Conservation (phyloP, 768 basidiomycete species). For the Serendipita sp. region DNA sequence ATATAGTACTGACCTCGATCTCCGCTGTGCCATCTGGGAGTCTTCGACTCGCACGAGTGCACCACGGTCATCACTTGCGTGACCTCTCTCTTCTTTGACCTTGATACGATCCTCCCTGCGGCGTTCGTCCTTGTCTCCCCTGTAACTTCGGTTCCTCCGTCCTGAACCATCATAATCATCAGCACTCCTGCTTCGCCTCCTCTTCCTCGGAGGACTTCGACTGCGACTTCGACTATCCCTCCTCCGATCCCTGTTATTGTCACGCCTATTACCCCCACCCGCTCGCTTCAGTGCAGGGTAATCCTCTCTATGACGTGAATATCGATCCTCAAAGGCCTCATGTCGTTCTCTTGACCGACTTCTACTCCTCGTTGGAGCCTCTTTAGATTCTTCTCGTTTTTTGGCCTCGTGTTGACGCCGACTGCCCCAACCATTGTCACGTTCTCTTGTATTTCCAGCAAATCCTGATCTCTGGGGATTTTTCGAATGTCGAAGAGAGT, state of each 20-base stretch:
- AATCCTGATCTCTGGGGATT: neutral
- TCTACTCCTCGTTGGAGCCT: neutral
- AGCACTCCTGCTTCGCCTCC: neutral
- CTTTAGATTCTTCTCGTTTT: neutral
- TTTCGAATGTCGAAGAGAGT: neutral
- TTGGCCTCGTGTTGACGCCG: neutral
- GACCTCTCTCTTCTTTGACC: conserved; percentile 14
- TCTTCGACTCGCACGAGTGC: conserved; percentile 30
- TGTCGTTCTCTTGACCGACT: neutral
- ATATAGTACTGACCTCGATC: conserved; percentile 17
- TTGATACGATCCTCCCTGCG: conserved; percentile 8
- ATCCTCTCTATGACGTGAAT: neutral
- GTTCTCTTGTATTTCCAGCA: neutral
- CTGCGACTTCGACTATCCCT: neutral
- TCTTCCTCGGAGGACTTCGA: neutral
- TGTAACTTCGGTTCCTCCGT: conserved; percentile 17
- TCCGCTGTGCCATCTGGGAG: conserved; percentile 25
- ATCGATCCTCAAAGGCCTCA: neutral
- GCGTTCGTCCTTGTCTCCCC: conserved; percentile 9
- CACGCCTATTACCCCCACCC: neutral
- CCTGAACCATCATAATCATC: conserved; percentile 12
- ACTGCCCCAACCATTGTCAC: neutral
- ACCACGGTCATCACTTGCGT: conserved; percentile 19
- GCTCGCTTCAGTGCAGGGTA: neutral
- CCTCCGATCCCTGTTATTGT: neutral